Percentiles rank a stretch among this genome's conserved stretches.
These are phyloP conservation scores for Quercus tomentella DNA, from an alignment of 331 rosid genomes.

Conservation along the genomic window DNA sequence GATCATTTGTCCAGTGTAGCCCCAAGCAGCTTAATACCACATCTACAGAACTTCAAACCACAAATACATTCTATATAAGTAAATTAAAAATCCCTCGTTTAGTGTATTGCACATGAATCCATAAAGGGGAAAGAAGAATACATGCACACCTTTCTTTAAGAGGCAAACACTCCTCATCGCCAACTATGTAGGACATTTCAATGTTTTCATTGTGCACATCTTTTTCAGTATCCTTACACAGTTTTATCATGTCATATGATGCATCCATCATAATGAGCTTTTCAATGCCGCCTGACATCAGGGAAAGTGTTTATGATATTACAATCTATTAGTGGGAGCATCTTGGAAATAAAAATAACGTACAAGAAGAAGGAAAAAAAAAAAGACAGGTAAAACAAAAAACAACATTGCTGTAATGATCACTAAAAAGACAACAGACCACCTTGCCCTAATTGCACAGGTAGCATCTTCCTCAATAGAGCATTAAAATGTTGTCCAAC, in stretches of 20 bases:
- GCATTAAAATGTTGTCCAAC: neutral
- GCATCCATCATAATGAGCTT: constrained; percentile 81
- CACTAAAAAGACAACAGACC: neutral
- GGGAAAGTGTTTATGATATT: neutral
- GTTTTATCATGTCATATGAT: constrained; percentile 70
- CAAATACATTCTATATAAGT: constrained; percentile 15
- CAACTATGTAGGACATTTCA: constrained; percentile 69
- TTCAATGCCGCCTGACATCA: constrained; percentile 60
- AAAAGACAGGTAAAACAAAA: neutral
- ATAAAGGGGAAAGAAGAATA: neutral
- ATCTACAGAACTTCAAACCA: constrained; percentile 75
- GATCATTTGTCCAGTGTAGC: constrained; percentile 98
- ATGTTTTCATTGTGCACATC: constrained; percentile 23
- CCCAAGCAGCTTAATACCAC: constrained; percentile 90
- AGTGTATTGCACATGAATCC: constrained; percentile 4
- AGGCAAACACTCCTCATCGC: constrained; percentile 87
- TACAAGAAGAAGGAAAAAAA: neutral
- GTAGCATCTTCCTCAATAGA: neutral
- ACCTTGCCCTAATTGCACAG: neutral
- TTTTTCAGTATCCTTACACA: constrained; percentile 47
- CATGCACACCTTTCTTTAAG: constrained; percentile 64
- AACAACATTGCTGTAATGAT: neutral
- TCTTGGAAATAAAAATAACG: neutral
- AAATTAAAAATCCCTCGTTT: neutral
- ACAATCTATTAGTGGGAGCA: neutral